Conservation (phyloP, 2,329 filamentous ascomycete species). For the Zalaria obscura region DNA sequence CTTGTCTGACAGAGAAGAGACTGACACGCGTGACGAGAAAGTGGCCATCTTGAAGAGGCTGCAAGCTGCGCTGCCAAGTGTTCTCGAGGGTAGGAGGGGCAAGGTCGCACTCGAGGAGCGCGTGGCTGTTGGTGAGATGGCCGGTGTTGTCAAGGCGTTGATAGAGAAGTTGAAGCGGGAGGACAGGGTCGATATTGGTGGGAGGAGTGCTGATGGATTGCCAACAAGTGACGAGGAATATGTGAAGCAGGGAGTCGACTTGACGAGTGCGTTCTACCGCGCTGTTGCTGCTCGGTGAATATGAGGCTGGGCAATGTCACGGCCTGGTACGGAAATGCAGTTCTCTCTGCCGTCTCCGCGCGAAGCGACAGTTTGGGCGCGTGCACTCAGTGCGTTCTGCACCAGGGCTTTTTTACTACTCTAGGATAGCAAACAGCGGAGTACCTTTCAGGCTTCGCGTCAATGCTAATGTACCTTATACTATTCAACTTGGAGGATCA, state of each 20-base stretch:
- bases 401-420: too few species aligned
- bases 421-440: too few species aligned
- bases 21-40: constrained; percentile 9
- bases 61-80: constrained; percentile 2
- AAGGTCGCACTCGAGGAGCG: constrained; percentile 7
- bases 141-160: constrained; percentile 5
- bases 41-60: constrained; percentile 10
- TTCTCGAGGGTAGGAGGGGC: constrained; percentile 2
- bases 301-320: background rate
- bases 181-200: constrained; percentile 3
- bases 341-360: too few species aligned
- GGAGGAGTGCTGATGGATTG: constrained; percentile 2
- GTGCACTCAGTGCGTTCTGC: too few species aligned
- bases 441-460: too few species aligned
- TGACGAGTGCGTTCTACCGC: constrained; percentile 2
- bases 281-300: constrained; percentile 2
- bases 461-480: too few species aligned
- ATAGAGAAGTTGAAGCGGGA: constrained; percentile 4
- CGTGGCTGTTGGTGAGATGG: constrained; percentile 8
- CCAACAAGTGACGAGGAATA: constrained; percentile 6
- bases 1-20: constrained; percentile 8
- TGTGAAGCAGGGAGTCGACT: constrained; percentile 6
- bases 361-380: too few species aligned
- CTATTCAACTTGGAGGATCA: too few species aligned
- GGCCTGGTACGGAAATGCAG: too few species aligned